Conservation (phyloP, 2,329 filamentous ascomycete genomes). For the Fusarium sp. region DNA sequence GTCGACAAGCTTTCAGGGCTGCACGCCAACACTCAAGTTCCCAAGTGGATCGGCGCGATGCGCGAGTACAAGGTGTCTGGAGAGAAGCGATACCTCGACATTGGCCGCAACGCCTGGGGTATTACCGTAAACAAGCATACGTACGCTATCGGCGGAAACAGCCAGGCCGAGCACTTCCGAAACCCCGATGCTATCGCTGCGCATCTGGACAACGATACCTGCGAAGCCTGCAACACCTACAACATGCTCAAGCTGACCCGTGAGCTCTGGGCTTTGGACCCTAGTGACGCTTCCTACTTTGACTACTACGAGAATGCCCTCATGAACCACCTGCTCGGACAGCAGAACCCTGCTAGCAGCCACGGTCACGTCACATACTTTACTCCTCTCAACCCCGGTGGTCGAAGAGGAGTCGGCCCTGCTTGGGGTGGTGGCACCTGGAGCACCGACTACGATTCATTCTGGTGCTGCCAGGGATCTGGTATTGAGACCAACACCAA, state of each 20-base stretch:
- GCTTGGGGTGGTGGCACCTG: constrained; percentile 65
- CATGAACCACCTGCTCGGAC: constrained; percentile 62
- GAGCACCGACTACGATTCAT: constrained; percentile 63
- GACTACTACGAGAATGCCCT: constrained; percentile 64
- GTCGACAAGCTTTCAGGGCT: constrained; percentile 59
- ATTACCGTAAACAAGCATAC: constrained; percentile 59
- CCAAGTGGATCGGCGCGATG: constrained; percentile 64
- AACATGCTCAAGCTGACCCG: constrained; percentile 68
- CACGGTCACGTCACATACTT: constrained; percentile 67
- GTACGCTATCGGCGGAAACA: constrained; percentile 66
- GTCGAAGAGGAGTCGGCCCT: constrained; percentile 60
- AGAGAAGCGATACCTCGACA: constrained; percentile 56
- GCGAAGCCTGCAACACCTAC: constrained; percentile 65
- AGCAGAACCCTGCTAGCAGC: constrained; percentile 55
- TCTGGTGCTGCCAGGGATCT: constrained; percentile 66
- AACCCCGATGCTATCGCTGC: constrained; percentile 58
- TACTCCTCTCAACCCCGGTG: constrained; percentile 60
- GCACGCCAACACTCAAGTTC: constrained; percentile 65
- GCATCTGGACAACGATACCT: constrained; percentile 58
- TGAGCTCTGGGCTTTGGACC: constrained; percentile 60
- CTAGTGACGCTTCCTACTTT: constrained; percentile 56
- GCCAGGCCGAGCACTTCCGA: constrained; percentile 64
- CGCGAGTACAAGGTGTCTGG: constrained; percentile 62
- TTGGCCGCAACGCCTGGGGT: constrained; percentile 62
- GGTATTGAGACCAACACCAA: constrained; percentile 65